Conservation (phyloP, 2,329 filamentous ascomycete genomes). For the Fusarium begoniae region DNA sequence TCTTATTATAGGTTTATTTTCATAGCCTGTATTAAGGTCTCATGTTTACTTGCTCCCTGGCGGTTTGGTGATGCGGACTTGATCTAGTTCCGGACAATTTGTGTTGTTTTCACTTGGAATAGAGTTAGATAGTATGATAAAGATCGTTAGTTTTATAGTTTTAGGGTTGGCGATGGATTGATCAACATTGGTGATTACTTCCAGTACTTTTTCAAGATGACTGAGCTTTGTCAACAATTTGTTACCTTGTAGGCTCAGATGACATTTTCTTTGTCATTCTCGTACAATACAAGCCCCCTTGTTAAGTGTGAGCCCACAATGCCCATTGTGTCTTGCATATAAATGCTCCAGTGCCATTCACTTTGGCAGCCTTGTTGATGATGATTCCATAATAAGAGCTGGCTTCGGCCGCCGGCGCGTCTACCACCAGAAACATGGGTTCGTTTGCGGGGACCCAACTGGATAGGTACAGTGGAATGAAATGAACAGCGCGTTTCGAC, state of each 20-base stretch:
- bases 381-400: background rate
- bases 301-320: background rate
- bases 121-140: background rate
- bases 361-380: background rate
- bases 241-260: background rate
- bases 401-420: slow-evolving; percentile 3
- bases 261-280: background rate
- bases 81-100: too few relatives aligned
- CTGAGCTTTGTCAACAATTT: background rate
- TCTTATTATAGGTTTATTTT: too few relatives aligned
- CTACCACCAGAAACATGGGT: slow-evolving; percentile 10
- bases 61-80: too few relatives aligned
- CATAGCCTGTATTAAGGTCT: too few relatives aligned
- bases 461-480: background rate
- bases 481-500: background rate
- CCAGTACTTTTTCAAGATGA: background rate
- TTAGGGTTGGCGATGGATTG: background rate
- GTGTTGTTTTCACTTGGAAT: too few relatives aligned
- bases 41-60: too few relatives aligned
- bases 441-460: slow-evolving; percentile 21
- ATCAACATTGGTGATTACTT: background rate
- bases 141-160: background rate
- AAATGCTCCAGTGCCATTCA: background rate
- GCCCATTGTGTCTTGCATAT: background rate
- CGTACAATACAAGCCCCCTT: background rate